Conservation (phyloP, 371 early-diverging fungal genomes). For the Mucor irregularis region DNA sequence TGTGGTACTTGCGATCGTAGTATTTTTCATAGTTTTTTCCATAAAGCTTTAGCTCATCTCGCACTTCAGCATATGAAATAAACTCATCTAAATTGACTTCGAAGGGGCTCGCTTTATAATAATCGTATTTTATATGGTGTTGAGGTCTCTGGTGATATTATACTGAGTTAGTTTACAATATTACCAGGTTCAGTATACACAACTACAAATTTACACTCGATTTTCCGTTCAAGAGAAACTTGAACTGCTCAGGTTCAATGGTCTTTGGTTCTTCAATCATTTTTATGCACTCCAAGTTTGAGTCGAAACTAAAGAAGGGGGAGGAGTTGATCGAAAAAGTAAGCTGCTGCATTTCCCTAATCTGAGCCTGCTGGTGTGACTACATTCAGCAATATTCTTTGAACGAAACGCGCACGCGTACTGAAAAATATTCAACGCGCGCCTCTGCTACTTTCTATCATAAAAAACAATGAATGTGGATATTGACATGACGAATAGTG, state of each 20-base stretch:
- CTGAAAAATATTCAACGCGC: too few species aligned
- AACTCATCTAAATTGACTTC: slow-evolving; percentile 71
- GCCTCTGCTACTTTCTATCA: neutral
- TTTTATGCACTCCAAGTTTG: too few species aligned
- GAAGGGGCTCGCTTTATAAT: slow-evolving; percentile 56
- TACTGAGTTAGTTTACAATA: neutral
- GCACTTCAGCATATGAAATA: slow-evolving; percentile 61
- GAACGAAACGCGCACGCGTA: too few species aligned
- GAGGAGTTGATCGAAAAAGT: too few species aligned
- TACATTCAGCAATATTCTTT: too few species aligned
- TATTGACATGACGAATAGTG: neutral
- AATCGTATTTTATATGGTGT: slow-evolving; percentile 43
- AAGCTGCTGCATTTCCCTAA: too few species aligned
- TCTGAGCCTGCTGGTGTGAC: too few species aligned
- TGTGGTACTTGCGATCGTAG: slow-evolving; percentile 13
- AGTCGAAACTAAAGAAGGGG: neutral
- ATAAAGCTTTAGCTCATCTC: slow-evolving; percentile 7
- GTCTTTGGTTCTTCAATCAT: slow-evolving; percentile 1
- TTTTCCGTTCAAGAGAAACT: neutral
- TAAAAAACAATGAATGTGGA: slow-evolving; percentile 1
- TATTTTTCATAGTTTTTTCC: slow-evolving; percentile 20
- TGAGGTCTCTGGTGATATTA: slow-evolving; percentile 1
- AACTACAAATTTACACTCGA: neutral
- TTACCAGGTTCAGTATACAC: neutral
- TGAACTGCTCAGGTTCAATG: slow-evolving; percentile 2